Conservation (phyloP, 2,329 filamentous ascomycete species). For the Fusarium irregulare region DNA sequence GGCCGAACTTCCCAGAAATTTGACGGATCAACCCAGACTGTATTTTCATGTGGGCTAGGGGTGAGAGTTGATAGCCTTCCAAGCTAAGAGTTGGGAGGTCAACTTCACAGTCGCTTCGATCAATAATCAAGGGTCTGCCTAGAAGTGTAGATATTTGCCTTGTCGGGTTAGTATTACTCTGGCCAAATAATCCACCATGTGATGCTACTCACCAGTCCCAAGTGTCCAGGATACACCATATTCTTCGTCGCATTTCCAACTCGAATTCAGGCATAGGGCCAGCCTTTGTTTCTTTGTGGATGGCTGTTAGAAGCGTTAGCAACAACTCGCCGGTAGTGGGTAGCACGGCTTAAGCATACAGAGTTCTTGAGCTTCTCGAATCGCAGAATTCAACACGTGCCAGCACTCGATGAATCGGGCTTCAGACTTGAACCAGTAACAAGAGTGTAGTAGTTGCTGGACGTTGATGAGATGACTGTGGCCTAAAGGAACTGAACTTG, state of each 20-base stretch:
- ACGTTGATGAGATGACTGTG: slow-evolving; percentile 50
- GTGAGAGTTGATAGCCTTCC: slow-evolving; percentile 49
- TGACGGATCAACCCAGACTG: slow-evolving; percentile 50
- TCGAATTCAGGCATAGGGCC: slow-evolving; percentile 50
- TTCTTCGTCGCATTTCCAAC: slow-evolving; percentile 50
- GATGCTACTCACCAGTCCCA: slow-evolving; percentile 53
- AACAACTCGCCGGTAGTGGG: neutral
- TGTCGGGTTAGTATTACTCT: neutral
- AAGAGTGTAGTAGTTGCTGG: slow-evolving; percentile 53
- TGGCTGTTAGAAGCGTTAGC: slow-evolving; percentile 39
- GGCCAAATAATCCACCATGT: neutral
- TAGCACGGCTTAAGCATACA: slow-evolving; percentile 33
- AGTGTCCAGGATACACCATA: slow-evolving; percentile 53
- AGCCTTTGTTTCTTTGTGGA: slow-evolving; percentile 48
- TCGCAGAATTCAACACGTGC: slow-evolving; percentile 52
- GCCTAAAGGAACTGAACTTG: slow-evolving; percentile 49
- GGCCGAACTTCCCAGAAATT: slow-evolving; percentile 49
- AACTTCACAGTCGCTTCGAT: slow-evolving; percentile 50
- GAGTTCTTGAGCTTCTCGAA: slow-evolving; percentile 53
- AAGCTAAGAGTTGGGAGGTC: slow-evolving; percentile 49
- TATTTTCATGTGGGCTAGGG: slow-evolving; percentile 52
- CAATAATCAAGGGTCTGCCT: slow-evolving; percentile 51
- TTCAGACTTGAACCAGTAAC: slow-evolving; percentile 54
- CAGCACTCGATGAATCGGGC: slow-evolving; percentile 53
- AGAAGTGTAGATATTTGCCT: slow-evolving; percentile 54